Conservation (phyloP, 768 basidiomycete species). For the Kwoniella sp. region DNA sequence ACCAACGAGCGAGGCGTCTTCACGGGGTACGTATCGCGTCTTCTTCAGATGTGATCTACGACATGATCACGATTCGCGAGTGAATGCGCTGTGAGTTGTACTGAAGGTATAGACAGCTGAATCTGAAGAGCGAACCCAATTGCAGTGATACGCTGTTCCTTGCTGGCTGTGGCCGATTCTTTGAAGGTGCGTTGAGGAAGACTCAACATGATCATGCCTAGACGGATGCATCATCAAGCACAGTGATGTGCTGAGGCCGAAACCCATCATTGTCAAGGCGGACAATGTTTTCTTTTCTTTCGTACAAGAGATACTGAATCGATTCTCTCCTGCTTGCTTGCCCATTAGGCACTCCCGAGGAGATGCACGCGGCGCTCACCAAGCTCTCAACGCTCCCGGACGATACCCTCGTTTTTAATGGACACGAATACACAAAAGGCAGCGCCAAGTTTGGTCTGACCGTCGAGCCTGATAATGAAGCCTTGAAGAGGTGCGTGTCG, state of each 20-base stretch:
- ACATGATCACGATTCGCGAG: neutral
- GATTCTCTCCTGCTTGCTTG: slow-evolving; percentile 61
- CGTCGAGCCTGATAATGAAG: slow-evolving; percentile 62
- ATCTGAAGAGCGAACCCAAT: no score
- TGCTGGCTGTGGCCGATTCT: slow-evolving; percentile 88
- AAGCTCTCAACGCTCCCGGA: slow-evolving; percentile 76
- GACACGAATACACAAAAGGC: slow-evolving; percentile 86
- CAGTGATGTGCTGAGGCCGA: no score
- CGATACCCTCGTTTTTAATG: slow-evolving; percentile 78
- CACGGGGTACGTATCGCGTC: slow-evolving; percentile 65
- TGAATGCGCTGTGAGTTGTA: neutral
- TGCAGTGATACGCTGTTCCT: slow-evolving; percentile 76
- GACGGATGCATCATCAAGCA: no score
- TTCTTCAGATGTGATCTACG: neutral
- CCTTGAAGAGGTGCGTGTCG: slow-evolving; percentile 59
- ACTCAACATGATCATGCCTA: neutral
- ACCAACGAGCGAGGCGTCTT: slow-evolving; percentile 73
- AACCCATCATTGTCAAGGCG: no score
- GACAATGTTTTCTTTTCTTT: no score
- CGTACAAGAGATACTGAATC: no score
- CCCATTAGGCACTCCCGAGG: slow-evolving; percentile 50
- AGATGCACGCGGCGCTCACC: slow-evolving; percentile 75
- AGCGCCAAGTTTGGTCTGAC: slow-evolving; percentile 69
- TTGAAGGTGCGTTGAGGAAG: slow-evolving; percentile 61
- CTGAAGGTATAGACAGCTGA: slow-evolving; percentile 2